phyloP scores from a whole-genome alignment of 2,329 filamentous ascomycete genomes.

The Neurospora crassa region DNA sequence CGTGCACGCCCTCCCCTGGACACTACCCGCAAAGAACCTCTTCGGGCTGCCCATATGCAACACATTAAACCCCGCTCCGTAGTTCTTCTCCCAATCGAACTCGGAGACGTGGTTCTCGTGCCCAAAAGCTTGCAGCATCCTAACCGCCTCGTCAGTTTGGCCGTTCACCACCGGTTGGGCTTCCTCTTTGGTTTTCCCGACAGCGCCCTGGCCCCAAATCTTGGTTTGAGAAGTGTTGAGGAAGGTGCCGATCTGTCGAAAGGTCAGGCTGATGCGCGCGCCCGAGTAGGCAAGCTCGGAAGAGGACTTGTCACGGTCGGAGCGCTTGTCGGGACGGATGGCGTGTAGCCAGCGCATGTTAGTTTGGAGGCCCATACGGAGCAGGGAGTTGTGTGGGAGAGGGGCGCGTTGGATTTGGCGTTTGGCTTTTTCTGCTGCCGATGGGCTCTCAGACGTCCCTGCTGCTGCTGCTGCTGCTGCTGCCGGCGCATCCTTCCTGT shows the following conservation, averaged over 20 bases:
- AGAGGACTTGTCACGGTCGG: constrained; percentile 52
- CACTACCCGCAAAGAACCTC: constrained; percentile 40
- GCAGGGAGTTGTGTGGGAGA: constrained; percentile 83
- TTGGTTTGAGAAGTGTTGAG: constrained; percentile 49
- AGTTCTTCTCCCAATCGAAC: constrained; percentile 67
- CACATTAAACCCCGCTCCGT: constrained; percentile 79
- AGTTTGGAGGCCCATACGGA: constrained; percentile 68
- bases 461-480: constrained; percentile 1
- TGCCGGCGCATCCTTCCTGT: background rate
- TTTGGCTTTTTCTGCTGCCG: constrained; percentile 19
- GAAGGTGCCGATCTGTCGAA: constrained; percentile 82
- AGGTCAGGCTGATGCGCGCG: constrained; percentile 83
- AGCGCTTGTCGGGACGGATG: constrained; percentile 81
- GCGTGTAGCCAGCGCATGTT: constrained; percentile 86
- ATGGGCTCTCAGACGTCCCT: background rate
- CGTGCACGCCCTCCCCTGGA: constrained; percentile 18
- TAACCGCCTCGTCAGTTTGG: constrained; percentile 52
- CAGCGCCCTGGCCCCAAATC: constrained; percentile 92
- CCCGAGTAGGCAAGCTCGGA: constrained; percentile 65
- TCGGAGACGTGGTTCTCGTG: constrained; percentile 64
- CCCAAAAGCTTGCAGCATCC: constrained; percentile 71
- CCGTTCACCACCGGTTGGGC: constrained; percentile 62
- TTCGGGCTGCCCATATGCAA: constrained; percentile 51
- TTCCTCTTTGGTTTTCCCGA: constrained; percentile 49
- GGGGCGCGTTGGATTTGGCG: constrained; percentile 57